Base-by-base conservation (phyloP, 2,329 filamentous ascomycete species). In the Colletotrichum truncatum region DNA sequence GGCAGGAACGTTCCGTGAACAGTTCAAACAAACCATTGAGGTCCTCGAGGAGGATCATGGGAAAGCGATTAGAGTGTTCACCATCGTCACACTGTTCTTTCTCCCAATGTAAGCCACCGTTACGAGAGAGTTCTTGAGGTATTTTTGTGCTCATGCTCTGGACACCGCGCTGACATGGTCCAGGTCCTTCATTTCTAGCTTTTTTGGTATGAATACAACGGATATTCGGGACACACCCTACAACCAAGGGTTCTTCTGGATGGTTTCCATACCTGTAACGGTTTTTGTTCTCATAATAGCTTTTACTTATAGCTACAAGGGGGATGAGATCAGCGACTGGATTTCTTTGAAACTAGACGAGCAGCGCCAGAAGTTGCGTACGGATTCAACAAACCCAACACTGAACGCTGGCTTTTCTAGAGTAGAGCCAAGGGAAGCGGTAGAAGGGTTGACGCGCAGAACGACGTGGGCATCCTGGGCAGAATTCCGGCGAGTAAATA, bases 141-240 rank as follows among this genome's bases (percentile, higher is more conserved):
- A n/a, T n/a, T n/a, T n/a, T n/a, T n/a, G n/a, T n/a, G n/a, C n/a
- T n/a, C n/a, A n/a, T n/a, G n/a, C n/a, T n/a, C n/a, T n/a, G n/a
- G n/a, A n/a, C n/a, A n/a, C n/a, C n/a, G n/a, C n/a, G n/a, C n/a
- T n/a, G n/a, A n/a, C n/a, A n/a, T n/a, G n/a, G n/a, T 4, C 4
- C 30, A 70, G 69, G 14, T 70, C 69, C 9, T 69, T 70, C 48
- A 72, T 78, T 23, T 73, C 73, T 4, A 76, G 75, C 54, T 76
- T 79, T 55, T 74, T 83, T 66, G 80, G 80, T 23, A 82, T 82
- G 78, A 83, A 82, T 68, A 80, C 79, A 4, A 71, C 72, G 18
- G 81, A 81, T 66, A 73, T 82, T 6, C 74, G 80, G 18, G 74
- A 82, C 61, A 78, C 78, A 70, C 70, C 76, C 5, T 64, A 72